Evolutionary conservation across 31 red algal species (phyloP).

Genomic region (Odonthalia washingtoniensis): DNA sequence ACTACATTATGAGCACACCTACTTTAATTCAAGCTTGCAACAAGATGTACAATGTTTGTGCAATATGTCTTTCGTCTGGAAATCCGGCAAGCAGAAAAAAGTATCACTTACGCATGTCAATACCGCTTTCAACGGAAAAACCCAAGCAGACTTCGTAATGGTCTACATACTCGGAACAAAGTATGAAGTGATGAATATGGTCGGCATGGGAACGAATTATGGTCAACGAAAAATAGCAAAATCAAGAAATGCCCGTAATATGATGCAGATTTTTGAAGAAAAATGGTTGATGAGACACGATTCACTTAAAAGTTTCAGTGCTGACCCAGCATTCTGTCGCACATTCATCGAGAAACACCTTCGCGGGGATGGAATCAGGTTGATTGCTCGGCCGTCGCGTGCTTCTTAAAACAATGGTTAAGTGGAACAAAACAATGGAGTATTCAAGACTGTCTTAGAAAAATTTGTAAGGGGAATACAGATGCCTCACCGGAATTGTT

Average conservation of each 20-base stretch:
- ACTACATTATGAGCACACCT: not conserved
- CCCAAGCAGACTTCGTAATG: conserved; percentile 25
- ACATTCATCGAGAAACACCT: too few species aligned
- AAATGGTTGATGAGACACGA: conserved; percentile 18
- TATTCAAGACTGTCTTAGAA: too few species aligned
- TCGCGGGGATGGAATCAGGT: too few species aligned
- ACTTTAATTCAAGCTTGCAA: not conserved
- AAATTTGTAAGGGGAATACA: too few species aligned
- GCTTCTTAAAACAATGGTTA: too few species aligned
- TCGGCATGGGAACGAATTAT: conserved; percentile 9
- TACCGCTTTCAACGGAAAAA: not conserved
- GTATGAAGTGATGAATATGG: conserved; percentile 17
- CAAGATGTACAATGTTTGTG: not conserved
- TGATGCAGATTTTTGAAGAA: conserved; percentile 1
- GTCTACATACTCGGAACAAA: not conserved
- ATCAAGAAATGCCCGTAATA: not conserved
- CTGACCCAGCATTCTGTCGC: conserved; percentile 38
- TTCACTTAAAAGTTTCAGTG: conserved; percentile 28
- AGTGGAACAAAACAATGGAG: too few species aligned
- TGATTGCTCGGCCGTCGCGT: too few species aligned
- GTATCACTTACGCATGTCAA: conserved; percentile 29
- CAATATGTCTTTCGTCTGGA: conserved; percentile 26
- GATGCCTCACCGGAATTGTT: too few species aligned
- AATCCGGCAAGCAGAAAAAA: conserved; percentile 14
- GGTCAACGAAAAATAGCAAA: conserved; percentile 25